Evolutionary conservation across 1,139 yeast species (phyloP).

Genomic region (Candida sanyaensis): DNA sequence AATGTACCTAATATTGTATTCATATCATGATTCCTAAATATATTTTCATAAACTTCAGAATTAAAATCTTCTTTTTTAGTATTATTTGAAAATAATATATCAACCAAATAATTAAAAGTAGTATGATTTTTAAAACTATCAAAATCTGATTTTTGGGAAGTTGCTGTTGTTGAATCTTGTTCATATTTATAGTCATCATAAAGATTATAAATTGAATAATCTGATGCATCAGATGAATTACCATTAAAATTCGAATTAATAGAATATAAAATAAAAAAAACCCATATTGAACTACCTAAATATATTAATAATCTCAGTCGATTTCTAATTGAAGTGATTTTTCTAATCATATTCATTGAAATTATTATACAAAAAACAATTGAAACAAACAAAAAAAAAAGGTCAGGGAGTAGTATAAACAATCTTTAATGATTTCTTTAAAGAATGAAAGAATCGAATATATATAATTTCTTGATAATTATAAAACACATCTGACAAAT

Average conservation of each 20-base stretch:
- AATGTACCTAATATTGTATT: constrained; percentile 21
- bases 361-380: too few relatives aligned
- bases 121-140: not conserved
- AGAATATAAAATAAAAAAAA: not conserved
- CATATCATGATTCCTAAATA: constrained; percentile 25
- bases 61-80: constrained; percentile 12
- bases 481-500: too few relatives aligned
- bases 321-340: not conserved
- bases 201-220: constrained; percentile 3
- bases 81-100: not conserved
- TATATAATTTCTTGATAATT: too few relatives aligned
- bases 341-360: not conserved
- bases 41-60: constrained; percentile 22
- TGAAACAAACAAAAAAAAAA: too few relatives aligned
- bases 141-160: not conserved
- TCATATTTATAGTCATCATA: not conserved
- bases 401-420: too few relatives aligned
- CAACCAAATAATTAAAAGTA: not conserved
- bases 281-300: constrained; percentile 1
- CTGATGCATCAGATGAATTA: not conserved
- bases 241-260: not conserved
- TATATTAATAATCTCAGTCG: not conserved
- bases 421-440: too few relatives aligned
- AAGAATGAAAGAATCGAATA: too few relatives aligned
- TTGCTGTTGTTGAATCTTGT: not conserved